Base-by-base conservation (phyloP, 176 grass and related monocot species). In the Cenchrus purpureus region DNA sequence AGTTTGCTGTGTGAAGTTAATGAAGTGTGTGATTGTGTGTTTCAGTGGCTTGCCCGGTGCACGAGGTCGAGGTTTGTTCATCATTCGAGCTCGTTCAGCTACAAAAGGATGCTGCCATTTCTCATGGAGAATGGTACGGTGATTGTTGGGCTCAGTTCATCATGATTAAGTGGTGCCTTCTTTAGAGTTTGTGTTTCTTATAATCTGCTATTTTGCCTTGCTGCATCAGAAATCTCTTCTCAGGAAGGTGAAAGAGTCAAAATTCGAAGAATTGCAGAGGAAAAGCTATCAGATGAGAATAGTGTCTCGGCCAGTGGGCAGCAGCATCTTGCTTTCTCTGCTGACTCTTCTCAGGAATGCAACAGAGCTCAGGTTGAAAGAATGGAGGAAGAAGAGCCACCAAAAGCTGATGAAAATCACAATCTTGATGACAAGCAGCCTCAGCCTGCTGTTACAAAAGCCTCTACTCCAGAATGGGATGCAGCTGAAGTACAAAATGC, bases 31-130 rank as follows among this genome's bases (percentile, higher is more conserved):
- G 44, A 0, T 17, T 87, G 14, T 83, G 5, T 83, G 45, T 87
- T 94, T 72, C 85, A 98, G 93, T 86, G 32, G 57, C 56, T 88
- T 82, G 19, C 42, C 37, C 84, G 74, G 54, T 92, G 83, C 70
- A 49, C 77, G 12, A 89, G 76, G 70, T 86, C 89, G 32, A 95
- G 73, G 86, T 83, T 99, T 61, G 86, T 91, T 61, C 77, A 87
- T 34, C 86, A 87, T 17, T 66, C 72, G 37, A 90, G 88, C 62
- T 94, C 94, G 1, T 89, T 99, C 70, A 94, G 91, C 84, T 99
- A 99, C 87, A 96, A 88, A 79, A 88, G 97, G 79, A 77, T 99
- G 86, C 86, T 99, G 70, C 93, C 97, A 71, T 99, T 84, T 88
- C 88, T 99, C 84, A 91, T 70, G 82, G 88, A 99, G 71, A 83